These are phyloP conservation scores for Ophiobolus disseminans DNA, from an alignment of 2,329 filamentous ascomycete species.

Conservation along the genomic window DNA sequence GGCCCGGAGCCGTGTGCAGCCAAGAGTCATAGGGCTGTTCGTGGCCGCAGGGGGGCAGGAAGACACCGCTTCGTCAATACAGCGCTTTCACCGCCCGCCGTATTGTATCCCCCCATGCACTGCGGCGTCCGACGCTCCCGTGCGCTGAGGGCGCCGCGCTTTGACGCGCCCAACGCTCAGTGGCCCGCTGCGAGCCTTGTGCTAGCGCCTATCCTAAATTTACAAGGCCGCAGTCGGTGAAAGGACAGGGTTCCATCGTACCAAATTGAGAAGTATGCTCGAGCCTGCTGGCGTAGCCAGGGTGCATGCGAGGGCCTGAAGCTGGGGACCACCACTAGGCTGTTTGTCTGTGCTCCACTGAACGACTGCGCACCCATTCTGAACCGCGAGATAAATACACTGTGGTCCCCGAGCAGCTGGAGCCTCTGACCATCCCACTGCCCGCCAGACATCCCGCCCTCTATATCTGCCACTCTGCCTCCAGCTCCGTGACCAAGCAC, in stretches of 20 bases:
- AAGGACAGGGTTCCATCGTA: slow-evolving; percentile 35
- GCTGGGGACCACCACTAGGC: slow-evolving; percentile 38
- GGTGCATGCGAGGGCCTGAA: slow-evolving; percentile 39
- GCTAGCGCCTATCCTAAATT: slow-evolving; percentile 41
- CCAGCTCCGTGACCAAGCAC: slow-evolving; percentile 5
- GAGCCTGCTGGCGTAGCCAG: slow-evolving; percentile 31
- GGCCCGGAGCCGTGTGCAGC: slow-evolving; percentile 23
- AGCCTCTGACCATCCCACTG: slow-evolving; percentile 32
- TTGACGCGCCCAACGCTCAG: slow-evolving; percentile 29
- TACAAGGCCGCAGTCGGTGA: slow-evolving; percentile 41
- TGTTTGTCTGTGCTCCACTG: slow-evolving; percentile 36
- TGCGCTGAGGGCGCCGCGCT: slow-evolving; percentile 31
- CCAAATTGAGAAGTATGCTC: slow-evolving; percentile 32
- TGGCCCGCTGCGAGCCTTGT: slow-evolving; percentile 34
- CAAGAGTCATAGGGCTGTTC: slow-evolving; percentile 36
- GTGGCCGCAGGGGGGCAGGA: slow-evolving; percentile 20
- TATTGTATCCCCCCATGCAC: slow-evolving; percentile 23
- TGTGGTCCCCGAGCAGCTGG: slow-evolving; percentile 29
- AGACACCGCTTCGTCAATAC: slow-evolving; percentile 36
- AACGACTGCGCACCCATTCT: slow-evolving; percentile 34
- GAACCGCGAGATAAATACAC: slow-evolving; percentile 42
- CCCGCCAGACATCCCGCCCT: slow-evolving; percentile 17
- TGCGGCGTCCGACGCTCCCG: slow-evolving; percentile 32
- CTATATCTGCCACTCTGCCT: slow-evolving; percentile 23
- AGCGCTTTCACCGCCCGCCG: slow-evolving; percentile 18